Base-by-base conservation (phyloP, 805 yeast species). In the Torulaspora maleeae region DNA sequence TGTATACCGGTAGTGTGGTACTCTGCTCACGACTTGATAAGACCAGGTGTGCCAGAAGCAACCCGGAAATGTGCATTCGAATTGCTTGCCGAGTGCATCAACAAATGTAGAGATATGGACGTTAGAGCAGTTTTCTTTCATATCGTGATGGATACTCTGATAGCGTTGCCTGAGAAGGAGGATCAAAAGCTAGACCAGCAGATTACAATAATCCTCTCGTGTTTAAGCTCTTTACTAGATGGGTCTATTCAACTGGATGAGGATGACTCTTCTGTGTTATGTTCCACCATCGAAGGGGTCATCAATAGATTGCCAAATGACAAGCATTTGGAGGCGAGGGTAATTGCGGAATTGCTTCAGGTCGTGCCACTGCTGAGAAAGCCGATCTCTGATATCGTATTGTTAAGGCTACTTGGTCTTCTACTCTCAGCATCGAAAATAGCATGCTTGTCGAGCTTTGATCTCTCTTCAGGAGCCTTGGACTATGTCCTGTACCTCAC, bases 1-100 rank as follows among this genome's bases (percentile, higher is more conserved):
- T 75, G 83, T 2, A 72, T 86, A 3, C 80, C 86, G 0, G 89
- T 84, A 50, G 71, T 86, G 1, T 87, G 96, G 96, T 79, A 82
- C 60, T 66, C 80, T 41, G 82, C 83, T 0, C 68, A 76, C 48
- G 77, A 74, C 41, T 63, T 82, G 60, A 71, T 85, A 41, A 67
- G 68, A 5, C 59, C 66, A 0, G 59, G 61, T 2, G 60, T 56
- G 27, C 61, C 59, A n/a, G 56, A 54, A 16, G 45, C 60, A 1
- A 68, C 64, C 13, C 61, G 82, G 22, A 64, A 74, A 27, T 74
- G 76, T 1, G 80, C 82, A 0, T 61, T 86, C 27, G 61, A 70
- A 13, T 66, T 88, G 19, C 61, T 86, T 56, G 57, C 64, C 5
- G 70, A 72, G 41, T 83, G 95, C 61, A 78, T 83, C 7, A 57